phyloP scores from a whole-genome alignment of 352 stramenopile species.

The Sclerospora graminicola region DNA sequence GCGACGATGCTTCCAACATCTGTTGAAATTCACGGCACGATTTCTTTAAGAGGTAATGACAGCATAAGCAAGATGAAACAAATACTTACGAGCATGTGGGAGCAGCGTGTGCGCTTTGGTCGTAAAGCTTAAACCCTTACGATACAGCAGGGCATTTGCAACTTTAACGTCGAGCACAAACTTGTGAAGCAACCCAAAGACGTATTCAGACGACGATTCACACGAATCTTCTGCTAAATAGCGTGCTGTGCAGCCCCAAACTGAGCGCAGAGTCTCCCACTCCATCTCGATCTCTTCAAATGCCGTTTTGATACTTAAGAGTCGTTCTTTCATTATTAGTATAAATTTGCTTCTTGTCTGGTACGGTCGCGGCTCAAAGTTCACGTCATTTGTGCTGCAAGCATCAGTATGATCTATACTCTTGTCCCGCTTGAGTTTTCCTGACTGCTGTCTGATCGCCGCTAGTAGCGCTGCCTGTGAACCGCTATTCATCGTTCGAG shows the following conservation, averaged over 20 bases:
- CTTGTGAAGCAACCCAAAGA: slow-evolving; percentile 52
- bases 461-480: slow-evolving; percentile 21
- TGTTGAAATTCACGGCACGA: background rate
- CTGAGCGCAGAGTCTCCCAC: slow-evolving; percentile 41
- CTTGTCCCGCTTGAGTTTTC: slow-evolving; percentile 1
- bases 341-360: slow-evolving; percentile 52
- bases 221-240: slow-evolving; percentile 60
- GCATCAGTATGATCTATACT: background rate
- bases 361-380: slow-evolving; percentile 38
- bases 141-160: slow-evolving; percentile 45
- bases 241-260: slow-evolving; percentile 49
- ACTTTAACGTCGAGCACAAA: slow-evolving; percentile 75
- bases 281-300: slow-evolving; percentile 62
- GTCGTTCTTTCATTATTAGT: slow-evolving; percentile 28
- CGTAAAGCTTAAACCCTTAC: slow-evolving; percentile 42
- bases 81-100: slow-evolving; percentile 35
- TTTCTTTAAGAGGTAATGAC: background rate
- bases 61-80: background rate
- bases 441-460: slow-evolving; percentile 16
- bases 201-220: slow-evolving; percentile 58
- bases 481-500: background rate
- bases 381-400: slow-evolving; percentile 1
- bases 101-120: slow-evolving; percentile 21
- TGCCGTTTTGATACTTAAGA: slow-evolving; percentile 38
- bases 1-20: slow-evolving; percentile 57